Percentiles rank a stretch among this genome's conserved stretches.
Evolutionary conservation across 257 asterid genomes (phyloP).

Genomic region (Coffea eugenioides): DNA sequence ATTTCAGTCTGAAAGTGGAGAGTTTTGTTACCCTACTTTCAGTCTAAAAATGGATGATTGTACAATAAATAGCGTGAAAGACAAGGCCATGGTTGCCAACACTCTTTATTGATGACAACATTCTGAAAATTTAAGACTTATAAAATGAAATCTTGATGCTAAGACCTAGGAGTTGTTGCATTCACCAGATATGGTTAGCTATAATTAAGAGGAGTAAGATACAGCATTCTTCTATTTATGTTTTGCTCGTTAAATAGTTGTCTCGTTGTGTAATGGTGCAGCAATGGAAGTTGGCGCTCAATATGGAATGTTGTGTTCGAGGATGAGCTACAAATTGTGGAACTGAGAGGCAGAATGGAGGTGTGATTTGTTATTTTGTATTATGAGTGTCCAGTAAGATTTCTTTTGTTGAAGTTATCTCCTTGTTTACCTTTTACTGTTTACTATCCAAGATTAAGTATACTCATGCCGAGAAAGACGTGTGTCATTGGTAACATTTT

Average conservation of each 20-base stretch:
- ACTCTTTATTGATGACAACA: background rate
- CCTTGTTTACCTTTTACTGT: too few species aligned
- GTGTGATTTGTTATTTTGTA: conserved; percentile 39
- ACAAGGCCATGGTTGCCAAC: background rate
- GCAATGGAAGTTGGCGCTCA: conserved; percentile 98
- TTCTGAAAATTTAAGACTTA: background rate
- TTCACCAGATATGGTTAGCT: background rate
- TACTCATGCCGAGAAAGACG: background rate
- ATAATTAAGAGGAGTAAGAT: background rate
- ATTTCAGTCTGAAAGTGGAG: background rate
- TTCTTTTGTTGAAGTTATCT: background rate
- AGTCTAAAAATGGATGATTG: background rate
- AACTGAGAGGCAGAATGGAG: conserved; percentile 76
- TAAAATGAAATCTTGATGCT: too few species aligned
- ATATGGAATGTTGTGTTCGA: conserved; percentile 71
- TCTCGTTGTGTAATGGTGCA: conserved; percentile 28
- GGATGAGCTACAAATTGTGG: conserved; percentile 73
- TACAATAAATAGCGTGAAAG: background rate
- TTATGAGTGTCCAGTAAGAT: conserved; percentile 10
- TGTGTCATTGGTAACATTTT: conserved; percentile 6
- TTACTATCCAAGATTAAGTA: background rate
- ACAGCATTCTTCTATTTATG: too few species aligned
- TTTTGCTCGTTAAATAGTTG: conserved; percentile 10
- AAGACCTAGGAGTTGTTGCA: background rate
- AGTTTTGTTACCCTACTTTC: too few species aligned